Conservation (phyloP, 768 basidiomycete species). For the Rhizopogon vinicolor region DNA sequence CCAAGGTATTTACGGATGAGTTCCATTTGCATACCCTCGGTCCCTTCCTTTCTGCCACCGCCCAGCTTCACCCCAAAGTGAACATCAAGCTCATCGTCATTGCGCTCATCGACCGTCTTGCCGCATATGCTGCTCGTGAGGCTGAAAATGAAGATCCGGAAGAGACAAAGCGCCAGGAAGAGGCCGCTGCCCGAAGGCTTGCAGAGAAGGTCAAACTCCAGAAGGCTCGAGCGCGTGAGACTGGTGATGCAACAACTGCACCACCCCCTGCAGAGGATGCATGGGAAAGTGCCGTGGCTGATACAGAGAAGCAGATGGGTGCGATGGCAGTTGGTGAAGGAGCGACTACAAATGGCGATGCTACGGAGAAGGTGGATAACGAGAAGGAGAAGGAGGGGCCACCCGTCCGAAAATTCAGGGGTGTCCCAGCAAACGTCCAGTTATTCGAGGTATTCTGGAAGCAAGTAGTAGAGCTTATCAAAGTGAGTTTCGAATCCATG, state of each 20-base stretch:
- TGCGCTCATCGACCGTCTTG: slow-evolving; percentile 92
- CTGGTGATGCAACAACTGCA: slow-evolving; percentile 26
- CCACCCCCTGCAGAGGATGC: slow-evolving; percentile 18
- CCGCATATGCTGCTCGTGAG: slow-evolving; percentile 94
- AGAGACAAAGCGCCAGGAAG: slow-evolving; percentile 89
- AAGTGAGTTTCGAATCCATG: slow-evolving; percentile 45
- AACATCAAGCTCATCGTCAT: slow-evolving; percentile 99
- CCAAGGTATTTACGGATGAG: slow-evolving; percentile 96
- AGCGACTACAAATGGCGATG: slow-evolving; percentile 14
- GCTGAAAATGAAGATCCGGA: slow-evolving; percentile 96
- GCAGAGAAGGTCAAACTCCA: slow-evolving; percentile 82
- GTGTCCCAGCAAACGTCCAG: slow-evolving; percentile 91
- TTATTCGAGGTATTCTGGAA: slow-evolving; percentile 99
- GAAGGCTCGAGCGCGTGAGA: slow-evolving; percentile 58
- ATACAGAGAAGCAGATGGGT: slow-evolving; percentile 14
- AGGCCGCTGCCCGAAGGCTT: slow-evolving; percentile 83
- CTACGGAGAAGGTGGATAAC: slow-evolving; percentile 33
- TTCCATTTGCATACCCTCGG: slow-evolving; percentile 96
- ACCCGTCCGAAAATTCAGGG: slow-evolving; percentile 80
- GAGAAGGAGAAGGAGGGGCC: slow-evolving; percentile 58
- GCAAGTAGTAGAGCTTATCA: slow-evolving; percentile 96
- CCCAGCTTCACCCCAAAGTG: slow-evolving; percentile 95
- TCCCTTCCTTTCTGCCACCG: slow-evolving; percentile 93
- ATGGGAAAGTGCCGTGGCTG: slow-evolving; percentile 19
- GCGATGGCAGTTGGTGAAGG: background rate